These are phyloP conservation scores for Aspergillus tanneri DNA, from an alignment of 2,329 filamentous ascomycete genomes.

Conservation along the genomic window DNA sequence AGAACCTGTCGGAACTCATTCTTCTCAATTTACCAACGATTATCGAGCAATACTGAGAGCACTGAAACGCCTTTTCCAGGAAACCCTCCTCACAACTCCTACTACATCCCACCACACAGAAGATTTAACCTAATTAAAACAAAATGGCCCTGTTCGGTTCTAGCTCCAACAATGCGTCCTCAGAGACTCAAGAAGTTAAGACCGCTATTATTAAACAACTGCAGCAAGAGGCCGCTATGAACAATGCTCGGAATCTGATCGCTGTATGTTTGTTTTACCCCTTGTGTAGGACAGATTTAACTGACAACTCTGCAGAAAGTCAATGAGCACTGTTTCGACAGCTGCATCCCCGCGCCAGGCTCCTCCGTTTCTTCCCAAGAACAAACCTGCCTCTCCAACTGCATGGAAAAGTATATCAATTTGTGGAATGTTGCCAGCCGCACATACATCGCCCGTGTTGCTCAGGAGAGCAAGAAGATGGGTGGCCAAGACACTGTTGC, in stretches of 20 bases:
- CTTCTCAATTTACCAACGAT: background rate
- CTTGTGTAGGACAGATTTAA: background rate
- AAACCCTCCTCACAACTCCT: background rate
- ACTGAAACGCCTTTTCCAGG: background rate
- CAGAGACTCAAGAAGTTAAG: conserved; percentile 43
- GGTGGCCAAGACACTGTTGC: conserved; percentile 28
- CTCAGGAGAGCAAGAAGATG: conserved; percentile 59
- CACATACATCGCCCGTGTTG: conserved; percentile 59
- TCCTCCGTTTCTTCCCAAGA: conserved; percentile 66
- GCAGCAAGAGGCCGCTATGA: conserved; percentile 62
- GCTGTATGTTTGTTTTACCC: conserved; percentile 52
- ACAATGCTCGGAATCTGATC: conserved; percentile 69
- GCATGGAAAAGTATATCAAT: conserved; percentile 83
- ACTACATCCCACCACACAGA: too few relatives aligned
- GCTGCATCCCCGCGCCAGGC: conserved; percentile 69
- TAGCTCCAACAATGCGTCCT: conserved; percentile 21
- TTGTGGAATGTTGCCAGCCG: conserved; percentile 74
- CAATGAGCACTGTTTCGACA: conserved; percentile 77
- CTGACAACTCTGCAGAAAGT: conserved; percentile 59
- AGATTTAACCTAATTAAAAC: too few relatives aligned
- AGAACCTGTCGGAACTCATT: background rate
- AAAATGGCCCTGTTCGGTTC: conserved; percentile 44
- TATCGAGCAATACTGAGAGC: background rate
- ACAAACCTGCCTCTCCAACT: conserved; percentile 68
- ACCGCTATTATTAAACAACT: conserved; percentile 64